phyloP scores from a whole-genome alignment of 805 yeast genomes.

The Starmerella potacharoeniae region DNA sequence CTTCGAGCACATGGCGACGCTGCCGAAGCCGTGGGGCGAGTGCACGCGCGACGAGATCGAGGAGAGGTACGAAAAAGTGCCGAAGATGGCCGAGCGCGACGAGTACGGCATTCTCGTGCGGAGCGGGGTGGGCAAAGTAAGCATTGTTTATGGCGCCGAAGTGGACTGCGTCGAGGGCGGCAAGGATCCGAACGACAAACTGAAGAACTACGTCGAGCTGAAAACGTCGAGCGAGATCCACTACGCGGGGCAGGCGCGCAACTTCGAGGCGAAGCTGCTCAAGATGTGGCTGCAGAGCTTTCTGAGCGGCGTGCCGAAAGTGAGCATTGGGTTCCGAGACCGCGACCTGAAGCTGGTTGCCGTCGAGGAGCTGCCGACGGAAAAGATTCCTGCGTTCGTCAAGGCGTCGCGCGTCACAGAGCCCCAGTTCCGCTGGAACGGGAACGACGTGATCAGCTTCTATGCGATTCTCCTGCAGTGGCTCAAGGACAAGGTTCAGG shows the following conservation, averaged over 20 bases:
- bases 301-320: slow-evolving; percentile 67
- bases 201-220: slow-evolving; percentile 72
- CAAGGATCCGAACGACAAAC: slow-evolving; percentile 35
- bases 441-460: slow-evolving; percentile 72
- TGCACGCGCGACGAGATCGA: slow-evolving; percentile 59
- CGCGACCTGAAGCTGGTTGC: slow-evolving; percentile 49
- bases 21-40: slow-evolving; percentile 58
- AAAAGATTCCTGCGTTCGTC: slow-evolving; percentile 50
- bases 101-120: slow-evolving; percentile 67
- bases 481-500: slow-evolving; percentile 48
- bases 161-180: slow-evolving; percentile 85
- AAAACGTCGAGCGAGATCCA: slow-evolving; percentile 56
- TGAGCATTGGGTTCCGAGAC: slow-evolving; percentile 81
- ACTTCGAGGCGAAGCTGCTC: slow-evolving; percentile 77
- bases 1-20: slow-evolving; percentile 68
- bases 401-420: slow-evolving; percentile 18
- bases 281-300: slow-evolving; percentile 91
- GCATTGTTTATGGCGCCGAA: slow-evolving; percentile 71
- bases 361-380: slow-evolving; percentile 67
- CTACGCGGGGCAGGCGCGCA: slow-evolving; percentile 45
- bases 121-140: slow-evolving; percentile 69
- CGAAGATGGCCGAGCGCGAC: slow-evolving; percentile 29
- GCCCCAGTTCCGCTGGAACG: slow-evolving; percentile 37
- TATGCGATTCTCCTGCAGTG: slow-evolving; percentile 77
- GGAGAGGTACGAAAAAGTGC: slow-evolving; percentile 45